A percentile compares a stretch with the other conserved stretches of the same genome.
Evolutionary conservation across 2,329 filamentous ascomycete species (phyloP).

Genomic region (Phialocephala sp.): DNA sequence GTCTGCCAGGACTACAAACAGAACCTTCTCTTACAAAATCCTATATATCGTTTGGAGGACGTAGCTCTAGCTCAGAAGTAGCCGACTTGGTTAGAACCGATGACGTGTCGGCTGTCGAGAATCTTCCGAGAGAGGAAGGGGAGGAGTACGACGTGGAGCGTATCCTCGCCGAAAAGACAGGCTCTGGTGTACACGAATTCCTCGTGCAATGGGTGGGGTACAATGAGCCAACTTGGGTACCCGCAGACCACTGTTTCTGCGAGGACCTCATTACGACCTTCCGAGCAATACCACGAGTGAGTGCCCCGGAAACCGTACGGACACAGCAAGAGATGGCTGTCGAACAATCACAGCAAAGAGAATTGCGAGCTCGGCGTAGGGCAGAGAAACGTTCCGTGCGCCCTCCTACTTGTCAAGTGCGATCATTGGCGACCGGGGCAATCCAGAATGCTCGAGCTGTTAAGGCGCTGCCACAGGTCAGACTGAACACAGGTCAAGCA

Average conservation of each 20-base stretch:
- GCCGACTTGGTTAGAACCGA: background rate
- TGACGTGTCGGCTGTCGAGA: background rate
- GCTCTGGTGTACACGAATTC: conserved; percentile 9
- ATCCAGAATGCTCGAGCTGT: background rate
- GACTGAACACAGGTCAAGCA: background rate
- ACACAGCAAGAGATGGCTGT: background rate
- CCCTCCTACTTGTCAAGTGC: too few species aligned
- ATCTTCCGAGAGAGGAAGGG: background rate
- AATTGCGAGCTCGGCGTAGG: background rate
- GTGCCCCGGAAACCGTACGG: background rate
- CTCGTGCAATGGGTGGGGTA: conserved; percentile 20
- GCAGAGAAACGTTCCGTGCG: background rate
- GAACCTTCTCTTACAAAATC: too few species aligned
- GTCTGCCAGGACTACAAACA: too few species aligned
- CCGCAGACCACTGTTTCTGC: conserved; percentile 22
- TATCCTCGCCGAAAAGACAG: conserved; percentile 11
- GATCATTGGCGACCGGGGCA: background rate
- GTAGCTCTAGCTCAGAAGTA: background rate
- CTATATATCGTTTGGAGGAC: background rate
- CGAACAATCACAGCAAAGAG: background rate
- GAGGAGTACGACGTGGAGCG: conserved; percentile 21
- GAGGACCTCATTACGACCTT: conserved; percentile 14
- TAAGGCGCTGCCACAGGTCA: background rate
- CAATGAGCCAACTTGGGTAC: conserved; percentile 15
- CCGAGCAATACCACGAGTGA: conserved; percentile 2